phyloP scores from a whole-genome alignment of 148 eudicot species.

The Vaccinium myrtillus region DNA sequence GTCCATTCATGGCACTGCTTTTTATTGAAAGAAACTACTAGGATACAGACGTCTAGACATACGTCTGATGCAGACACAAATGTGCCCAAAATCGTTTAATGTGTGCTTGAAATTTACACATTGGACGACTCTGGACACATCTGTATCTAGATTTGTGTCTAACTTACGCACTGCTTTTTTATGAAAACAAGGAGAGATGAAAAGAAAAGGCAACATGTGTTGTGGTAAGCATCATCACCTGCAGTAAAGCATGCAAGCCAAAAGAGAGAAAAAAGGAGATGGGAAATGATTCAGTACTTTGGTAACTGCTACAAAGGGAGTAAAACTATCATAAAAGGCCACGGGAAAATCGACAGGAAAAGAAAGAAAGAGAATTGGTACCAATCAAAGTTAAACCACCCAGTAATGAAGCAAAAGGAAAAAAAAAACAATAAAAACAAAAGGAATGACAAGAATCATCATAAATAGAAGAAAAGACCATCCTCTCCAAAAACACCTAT shows the following conservation, averaged over 20 bases:
- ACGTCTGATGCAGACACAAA: too few relatives aligned
- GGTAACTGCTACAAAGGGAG: not conserved
- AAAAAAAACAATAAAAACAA: not conserved
- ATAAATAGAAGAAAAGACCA: not conserved
- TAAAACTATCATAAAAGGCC: not conserved
- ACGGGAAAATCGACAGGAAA: not conserved
- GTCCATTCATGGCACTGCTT: too few relatives aligned
- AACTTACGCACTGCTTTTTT: too few relatives aligned
- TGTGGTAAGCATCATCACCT: not conserved
- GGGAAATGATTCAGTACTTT: conserved; percentile 1
- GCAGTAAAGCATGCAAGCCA: not conserved
- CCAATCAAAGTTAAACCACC: too few relatives aligned
- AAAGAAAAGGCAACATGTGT: not conserved
- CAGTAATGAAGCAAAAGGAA: too few relatives aligned
- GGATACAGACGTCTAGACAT: too few relatives aligned
- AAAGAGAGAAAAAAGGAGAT: not conserved
- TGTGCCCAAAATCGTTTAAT: not conserved
- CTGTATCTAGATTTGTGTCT: not conserved
- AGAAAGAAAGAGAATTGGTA: too few relatives aligned
- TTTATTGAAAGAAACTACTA: too few relatives aligned
- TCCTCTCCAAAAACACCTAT: conserved; percentile 7
- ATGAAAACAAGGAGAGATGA: not conserved
- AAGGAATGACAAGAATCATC: not conserved
- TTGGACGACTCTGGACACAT: not conserved
- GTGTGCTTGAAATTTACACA: too few relatives aligned